A percentile compares a stretch with the other conserved stretches of the same genome.
These are phyloP conservation scores for Botrytis deweyae DNA, from an alignment of 2,329 filamentous ascomycete species.

Conservation along the genomic window DNA sequence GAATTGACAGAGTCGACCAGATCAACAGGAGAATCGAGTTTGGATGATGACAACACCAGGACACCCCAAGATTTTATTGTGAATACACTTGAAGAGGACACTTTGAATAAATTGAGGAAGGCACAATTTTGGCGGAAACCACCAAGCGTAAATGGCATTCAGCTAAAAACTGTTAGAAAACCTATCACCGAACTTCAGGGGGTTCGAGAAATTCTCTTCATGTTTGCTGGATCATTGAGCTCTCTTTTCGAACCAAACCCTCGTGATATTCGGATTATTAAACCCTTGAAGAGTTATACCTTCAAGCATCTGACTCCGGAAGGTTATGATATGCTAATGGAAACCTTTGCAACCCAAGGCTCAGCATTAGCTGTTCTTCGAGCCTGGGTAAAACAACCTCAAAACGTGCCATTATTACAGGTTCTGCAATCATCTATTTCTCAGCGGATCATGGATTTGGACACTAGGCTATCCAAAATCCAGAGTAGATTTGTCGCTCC, in stretches of 20 bases:
- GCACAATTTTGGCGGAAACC: conserved; percentile 50
- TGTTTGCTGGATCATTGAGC: conserved; percentile 77
- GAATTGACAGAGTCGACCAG: conserved; percentile 40
- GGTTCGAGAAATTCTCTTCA: conserved; percentile 76
- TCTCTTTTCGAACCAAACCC: conserved; percentile 58
- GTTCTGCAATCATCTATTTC: conserved; percentile 35
- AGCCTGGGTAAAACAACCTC: conserved; percentile 45
- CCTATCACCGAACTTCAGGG: conserved; percentile 61
- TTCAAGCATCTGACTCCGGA: conserved; percentile 42
- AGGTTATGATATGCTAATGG: conserved; percentile 42
- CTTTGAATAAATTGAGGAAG: conserved; percentile 43
- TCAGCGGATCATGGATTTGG: conserved; percentile 55
- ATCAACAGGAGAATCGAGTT: conserved; percentile 37
- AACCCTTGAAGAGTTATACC: conserved; percentile 34
- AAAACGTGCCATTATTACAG: conserved; percentile 36
- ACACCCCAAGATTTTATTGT: conserved; percentile 40
- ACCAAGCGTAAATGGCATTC: conserved; percentile 31
- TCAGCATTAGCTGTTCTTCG: conserved; percentile 49
- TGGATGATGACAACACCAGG: conserved; percentile 34
- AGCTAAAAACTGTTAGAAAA: conserved; percentile 36
- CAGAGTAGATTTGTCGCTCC: conserved; percentile 61
- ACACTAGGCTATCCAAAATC: conserved; percentile 56
- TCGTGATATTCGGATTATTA: conserved; percentile 41
- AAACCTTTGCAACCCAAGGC: conserved; percentile 50
- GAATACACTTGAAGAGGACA: conserved; percentile 35